Base-by-base conservation (phyloP, 768 basidiomycete species). In the Mycena kentingensis region DNA sequence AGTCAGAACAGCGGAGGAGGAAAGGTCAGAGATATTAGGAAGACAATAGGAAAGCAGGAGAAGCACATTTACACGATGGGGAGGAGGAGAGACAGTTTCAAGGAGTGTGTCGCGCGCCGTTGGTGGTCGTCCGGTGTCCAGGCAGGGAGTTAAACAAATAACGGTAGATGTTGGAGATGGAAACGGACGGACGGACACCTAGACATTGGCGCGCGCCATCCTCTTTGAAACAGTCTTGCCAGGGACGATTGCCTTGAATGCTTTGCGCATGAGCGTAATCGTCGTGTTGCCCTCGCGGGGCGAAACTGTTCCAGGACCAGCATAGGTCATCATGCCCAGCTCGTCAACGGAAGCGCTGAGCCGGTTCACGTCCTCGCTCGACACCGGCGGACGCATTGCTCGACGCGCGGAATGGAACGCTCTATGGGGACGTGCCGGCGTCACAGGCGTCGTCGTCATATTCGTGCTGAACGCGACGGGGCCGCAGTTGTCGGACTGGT, bases 241-340 rank as follows among this genome's bases (percentile, higher is more conserved):
- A 39, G 87, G 83, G 52, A 85, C 86, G 66, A 90, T 84, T 4
- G 88, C 84, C 68, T 85, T 89, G 67, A 91, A 76, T 12, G 89
- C 89, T 41, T 84, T 84, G 32, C 82, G 80, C 50, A 90, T 80
- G 50, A 83, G 73, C 4, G 81, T 75, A 44, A 79, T 73, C 16
- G 81, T 78, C 12, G 75, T 73, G 49, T 76, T 74, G 51, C 68
- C 72, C 28, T 80, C 80, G 46, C 83, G 58, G 25, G 67, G 62
- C 22, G 60, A 36, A 15, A 63, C 65, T 25, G 68, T 54, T 48
- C 46, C 46, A 39, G 63, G 63, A 53, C 67, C 70, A 49, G 67
- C 61, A 58, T 67, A 73, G 50, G 67, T 66, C 58, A 84, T 72
- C 47, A 79, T 68, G 21, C 87, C 87, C 58, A 88, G 67, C 66